Evolutionary conservation across 495 filamentous ascomycete species (phyloP).

Genomic region (Daldinia childiae): DNA sequence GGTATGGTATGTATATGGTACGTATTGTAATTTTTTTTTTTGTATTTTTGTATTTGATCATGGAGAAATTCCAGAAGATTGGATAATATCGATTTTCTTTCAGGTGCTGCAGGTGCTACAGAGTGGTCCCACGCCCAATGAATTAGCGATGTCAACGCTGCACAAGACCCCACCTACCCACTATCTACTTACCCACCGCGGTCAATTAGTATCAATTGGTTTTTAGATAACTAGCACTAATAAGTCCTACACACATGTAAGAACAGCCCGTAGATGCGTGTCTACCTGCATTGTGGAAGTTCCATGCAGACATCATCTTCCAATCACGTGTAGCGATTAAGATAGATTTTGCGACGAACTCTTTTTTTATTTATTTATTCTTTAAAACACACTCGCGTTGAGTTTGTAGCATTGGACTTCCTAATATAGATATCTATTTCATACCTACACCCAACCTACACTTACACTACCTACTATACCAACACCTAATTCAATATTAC

Average conservation of each 20-base stretch:
- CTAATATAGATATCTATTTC: no score
- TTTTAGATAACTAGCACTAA: no score
- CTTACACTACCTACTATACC: no score
- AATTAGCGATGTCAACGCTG: slow-evolving; percentile 39
- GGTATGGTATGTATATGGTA: not conserved
- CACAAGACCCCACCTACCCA: slow-evolving; percentile 19
- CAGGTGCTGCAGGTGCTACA: slow-evolving; percentile 4
- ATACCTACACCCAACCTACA: no score
- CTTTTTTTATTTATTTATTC: not conserved
- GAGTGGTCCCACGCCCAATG: slow-evolving; percentile 33
- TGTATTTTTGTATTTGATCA: slow-evolving; percentile 4
- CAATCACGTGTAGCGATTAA: slow-evolving; percentile 29
- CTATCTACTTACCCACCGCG: not conserved
- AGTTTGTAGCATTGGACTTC: no score
- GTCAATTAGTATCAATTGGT: slow-evolving; percentile 9
- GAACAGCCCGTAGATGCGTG: not conserved
- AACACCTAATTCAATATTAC: no score
- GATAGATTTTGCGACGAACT: slow-evolving; percentile 1
- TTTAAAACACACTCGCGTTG: no score
- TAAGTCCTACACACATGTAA: no score
- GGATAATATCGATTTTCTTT: slow-evolving; percentile 37
- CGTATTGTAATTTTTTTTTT: not conserved
- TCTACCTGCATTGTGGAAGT: not conserved
- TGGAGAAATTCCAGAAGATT: slow-evolving; percentile 34
- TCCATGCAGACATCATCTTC: slow-evolving; percentile 10